A percentile compares a stretch with the other conserved stretches of the same genome.
Evolutionary conservation across 345 rosid species (phyloP).

Genomic region (Eucalyptus curtisii): DNA sequence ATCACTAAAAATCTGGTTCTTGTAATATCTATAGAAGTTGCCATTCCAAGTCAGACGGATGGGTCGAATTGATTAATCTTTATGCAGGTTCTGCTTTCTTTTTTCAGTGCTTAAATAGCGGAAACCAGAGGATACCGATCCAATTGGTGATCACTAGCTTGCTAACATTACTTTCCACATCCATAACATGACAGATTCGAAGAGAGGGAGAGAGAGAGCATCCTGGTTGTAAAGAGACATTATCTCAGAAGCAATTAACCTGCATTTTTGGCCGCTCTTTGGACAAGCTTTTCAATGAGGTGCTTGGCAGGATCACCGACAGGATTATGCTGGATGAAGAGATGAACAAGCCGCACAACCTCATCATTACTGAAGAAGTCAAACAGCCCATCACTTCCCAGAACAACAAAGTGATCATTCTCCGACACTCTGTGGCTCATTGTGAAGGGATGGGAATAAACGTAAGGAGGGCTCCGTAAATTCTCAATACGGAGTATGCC

Average conservation of each 20-base stretch:
- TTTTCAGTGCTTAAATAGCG: neutral
- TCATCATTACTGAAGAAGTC: constrained; percentile 10
- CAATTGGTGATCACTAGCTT: neutral
- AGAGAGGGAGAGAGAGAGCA: neutral
- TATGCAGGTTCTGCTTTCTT: neutral
- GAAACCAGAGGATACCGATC: neutral
- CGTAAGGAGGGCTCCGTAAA: constrained; percentile 5
- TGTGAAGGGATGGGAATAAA: constrained; percentile 2
- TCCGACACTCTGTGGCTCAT: constrained; percentile 1
- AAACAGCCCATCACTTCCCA: constrained; percentile 8
- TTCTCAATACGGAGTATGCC: constrained; percentile 5
- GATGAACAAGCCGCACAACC: neutral
- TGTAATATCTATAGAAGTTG: neutral
- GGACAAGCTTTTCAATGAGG: constrained; percentile 4
- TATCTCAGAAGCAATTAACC: neutral
- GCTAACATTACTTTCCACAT: neutral
- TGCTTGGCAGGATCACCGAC: constrained; percentile 7
- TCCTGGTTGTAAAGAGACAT: neutral
- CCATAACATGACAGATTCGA: neutral
- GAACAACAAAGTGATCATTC: constrained; percentile 2
- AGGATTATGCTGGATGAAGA: constrained; percentile 2
- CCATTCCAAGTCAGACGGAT: neutral
- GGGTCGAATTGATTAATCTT: neutral
- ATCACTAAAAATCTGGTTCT: neutral
- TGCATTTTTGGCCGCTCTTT: constrained; percentile 1